Percentiles rank a stretch among this genome's conserved stretches.
Evolutionary conservation across 371 early-diverging fungal species (phyloP).

Genomic region (Mucor ambiguus): DNA sequence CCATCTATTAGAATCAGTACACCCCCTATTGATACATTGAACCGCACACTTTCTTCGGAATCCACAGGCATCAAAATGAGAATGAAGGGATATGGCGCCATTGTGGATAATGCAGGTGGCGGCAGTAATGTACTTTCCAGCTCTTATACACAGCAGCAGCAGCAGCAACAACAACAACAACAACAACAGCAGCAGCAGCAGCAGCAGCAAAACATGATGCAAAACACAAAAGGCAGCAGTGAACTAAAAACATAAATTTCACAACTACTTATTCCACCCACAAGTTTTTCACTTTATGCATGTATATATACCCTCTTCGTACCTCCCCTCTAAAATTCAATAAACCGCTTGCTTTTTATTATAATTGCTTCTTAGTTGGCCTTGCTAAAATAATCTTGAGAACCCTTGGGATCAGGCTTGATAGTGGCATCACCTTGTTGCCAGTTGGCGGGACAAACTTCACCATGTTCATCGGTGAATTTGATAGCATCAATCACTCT

Average conservation of each 20-base stretch:
- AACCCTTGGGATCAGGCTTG: slow-evolving; percentile 72
- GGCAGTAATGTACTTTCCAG: neutral
- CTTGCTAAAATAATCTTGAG: slow-evolving; percentile 76
- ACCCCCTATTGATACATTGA: neutral
- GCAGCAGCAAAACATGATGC: neutral
- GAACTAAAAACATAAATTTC: neutral
- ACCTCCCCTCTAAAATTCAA: neutral
- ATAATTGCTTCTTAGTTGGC: slow-evolving; percentile 14
- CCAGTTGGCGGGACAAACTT: slow-evolving; percentile 77
- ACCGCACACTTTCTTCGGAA: neutral
- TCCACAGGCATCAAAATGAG: slow-evolving; percentile 15
- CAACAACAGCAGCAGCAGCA: too few species aligned
- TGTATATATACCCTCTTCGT: too few species aligned
- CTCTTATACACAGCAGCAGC: slow-evolving; percentile 2
- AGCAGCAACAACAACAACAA: slow-evolving; percentile 1
- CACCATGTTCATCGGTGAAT: slow-evolving; percentile 91
- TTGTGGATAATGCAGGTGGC: slow-evolving; percentile 11
- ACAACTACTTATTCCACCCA: neutral
- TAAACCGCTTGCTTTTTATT: neutral
- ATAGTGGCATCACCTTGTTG: slow-evolving; percentile 74
- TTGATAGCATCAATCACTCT: slow-evolving; percentile 96
- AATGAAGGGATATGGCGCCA: slow-evolving; percentile 22
- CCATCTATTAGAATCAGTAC: neutral
- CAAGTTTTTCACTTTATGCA: too few species aligned
- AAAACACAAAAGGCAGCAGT: neutral